Evolutionary conservation across 1,284 basidiomycete species (phyloP), one percentile per base, ranked within the genome.

Genomic region (Cutaneotrichosporon cutaneum): DNA sequence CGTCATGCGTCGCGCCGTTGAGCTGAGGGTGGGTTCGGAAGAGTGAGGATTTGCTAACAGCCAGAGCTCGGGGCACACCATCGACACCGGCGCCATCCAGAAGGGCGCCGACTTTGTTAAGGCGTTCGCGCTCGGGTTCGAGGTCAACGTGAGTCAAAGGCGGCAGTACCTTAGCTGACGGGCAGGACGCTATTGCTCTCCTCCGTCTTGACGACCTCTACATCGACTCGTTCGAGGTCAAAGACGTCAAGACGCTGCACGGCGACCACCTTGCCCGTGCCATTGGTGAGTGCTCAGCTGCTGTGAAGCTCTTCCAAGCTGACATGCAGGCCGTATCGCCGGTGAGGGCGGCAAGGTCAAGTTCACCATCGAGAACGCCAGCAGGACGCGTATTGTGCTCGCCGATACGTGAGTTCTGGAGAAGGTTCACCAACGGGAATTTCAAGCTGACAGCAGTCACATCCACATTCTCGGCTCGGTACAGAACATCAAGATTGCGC

Each of bases 91-190:
- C 27, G 89, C 90, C 10, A 83, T 99, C 32, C 95, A 99, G 77
- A 97, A 96, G 74, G 95, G 95, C n/a, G 91, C 93, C 22, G 95
- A 99, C 80, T 99, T 99, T 75, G 88, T 97, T 64, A 94, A 96
- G 76, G 94, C 95, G 0, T 99, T 88, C 76, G 88, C 93, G 1
- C 82, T 98, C 7, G 95, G 95, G 3, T 99, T 99, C 72, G 93
- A 94, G 72, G 88, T 94, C 16, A 91, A 94, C 73, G 92, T 92
- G 71, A 52, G 26, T n/a, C 18, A 3, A 14, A n/a, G n/a, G n/a
- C n/a, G n/a, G n/a, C 3, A 30, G 22, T 6, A 11, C 5, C 39
- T 33, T 13, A 54, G 24, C 51, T 65, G 30, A 60, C 56, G 2
- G 13, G 0, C 71, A 99, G 90, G 95, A 99, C 73, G 89, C 95